Evolutionary conservation across 108 stramenopile genomes (phyloP).

Genomic region (Thalassiosira profunda): DNA sequence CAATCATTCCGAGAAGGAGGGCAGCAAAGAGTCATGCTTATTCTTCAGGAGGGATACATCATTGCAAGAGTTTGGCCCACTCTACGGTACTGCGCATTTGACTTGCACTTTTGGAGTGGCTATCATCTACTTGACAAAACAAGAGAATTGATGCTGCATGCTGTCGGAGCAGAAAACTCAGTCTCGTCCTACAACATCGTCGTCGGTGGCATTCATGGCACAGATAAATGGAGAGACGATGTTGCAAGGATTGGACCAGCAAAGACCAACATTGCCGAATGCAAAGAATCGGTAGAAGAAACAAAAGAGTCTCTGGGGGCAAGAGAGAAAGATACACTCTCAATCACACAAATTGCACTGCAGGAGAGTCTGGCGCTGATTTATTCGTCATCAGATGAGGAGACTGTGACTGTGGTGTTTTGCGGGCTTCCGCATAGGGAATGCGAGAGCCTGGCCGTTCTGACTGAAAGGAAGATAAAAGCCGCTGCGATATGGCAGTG

Average conservation of each 20-base stretch:
- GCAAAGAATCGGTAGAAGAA: too few relatives aligned
- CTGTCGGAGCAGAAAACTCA: conserved; percentile 16
- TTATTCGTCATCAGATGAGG: conserved; percentile 47
- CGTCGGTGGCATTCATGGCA: conserved; percentile 85
- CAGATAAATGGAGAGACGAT: conserved; percentile 81
- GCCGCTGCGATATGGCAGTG: not conserved
- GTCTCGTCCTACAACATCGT: conserved; percentile 70
- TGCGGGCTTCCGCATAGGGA: conserved; percentile 49
- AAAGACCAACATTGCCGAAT: conserved; percentile 43
- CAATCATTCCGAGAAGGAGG: conserved; percentile 23
- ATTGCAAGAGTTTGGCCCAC: too few relatives aligned
- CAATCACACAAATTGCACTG: conserved; percentile 34
- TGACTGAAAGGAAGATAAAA: not conserved
- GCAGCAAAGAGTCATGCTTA: conserved; percentile 41
- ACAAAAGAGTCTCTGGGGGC: too few relatives aligned
- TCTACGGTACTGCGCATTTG: conserved; percentile 49
- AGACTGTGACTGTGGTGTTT: conserved; percentile 46
- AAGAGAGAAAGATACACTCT: too few relatives aligned
- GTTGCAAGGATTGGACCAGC: conserved; percentile 72
- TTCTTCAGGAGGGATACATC: conserved; percentile 56
- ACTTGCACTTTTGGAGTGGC: conserved; percentile 57
- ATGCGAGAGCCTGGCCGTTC: not conserved
- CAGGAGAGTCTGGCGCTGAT: conserved; percentile 24
- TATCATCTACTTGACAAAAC: conserved; percentile 49
- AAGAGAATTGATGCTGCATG: conserved; percentile 48